These are phyloP conservation scores for Candida ponderosae DNA, from an alignment of 805 yeast genomes.

Conservation along the genomic window DNA sequence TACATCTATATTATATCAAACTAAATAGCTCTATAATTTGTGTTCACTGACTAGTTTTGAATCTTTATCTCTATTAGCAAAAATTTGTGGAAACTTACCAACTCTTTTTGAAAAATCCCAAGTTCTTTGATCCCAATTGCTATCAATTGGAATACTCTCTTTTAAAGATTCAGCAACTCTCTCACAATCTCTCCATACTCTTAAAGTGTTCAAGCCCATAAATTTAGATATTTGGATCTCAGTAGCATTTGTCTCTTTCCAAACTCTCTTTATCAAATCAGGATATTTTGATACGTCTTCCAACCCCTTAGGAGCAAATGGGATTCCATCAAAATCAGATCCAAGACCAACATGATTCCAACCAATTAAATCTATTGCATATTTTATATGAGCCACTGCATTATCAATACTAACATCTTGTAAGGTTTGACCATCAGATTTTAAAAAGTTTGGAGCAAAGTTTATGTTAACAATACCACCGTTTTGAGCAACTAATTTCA, in stretches of 20 bases:
- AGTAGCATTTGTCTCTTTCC: slow-evolving; percentile 23
- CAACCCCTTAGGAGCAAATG: slow-evolving; percentile 32
- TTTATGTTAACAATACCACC: slow-evolving; percentile 36
- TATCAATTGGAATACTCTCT: slow-evolving; percentile 22
- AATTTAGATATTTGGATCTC: slow-evolving; percentile 29
- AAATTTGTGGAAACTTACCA: slow-evolving; percentile 28
- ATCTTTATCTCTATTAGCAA: too few relatives aligned
- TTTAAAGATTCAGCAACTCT: slow-evolving; percentile 15
- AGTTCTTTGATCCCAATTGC: slow-evolving; percentile 32
- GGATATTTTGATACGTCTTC: slow-evolving; percentile 45
- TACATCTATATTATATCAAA: too few relatives aligned
- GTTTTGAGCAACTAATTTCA: slow-evolving; percentile 25
- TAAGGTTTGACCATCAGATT: slow-evolving; percentile 5
- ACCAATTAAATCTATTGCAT: slow-evolving; percentile 32
- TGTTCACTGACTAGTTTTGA: too few relatives aligned
- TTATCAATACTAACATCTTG: slow-evolving; percentile 29
- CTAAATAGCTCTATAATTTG: too few relatives aligned
- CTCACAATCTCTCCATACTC: slow-evolving; percentile 35
- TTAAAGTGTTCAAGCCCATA: slow-evolving; percentile 32
- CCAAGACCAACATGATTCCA: slow-evolving; percentile 40
- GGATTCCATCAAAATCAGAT: slow-evolving; percentile 40
- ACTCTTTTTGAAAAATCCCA: slow-evolving; percentile 32
- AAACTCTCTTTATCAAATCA: slow-evolving; percentile 25
- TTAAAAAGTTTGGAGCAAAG: slow-evolving; percentile 30
- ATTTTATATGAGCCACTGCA: slow-evolving; percentile 32